phyloP scores from a whole-genome alignment of 139 green algal genomes.

The Coelastrella sp. region DNA sequence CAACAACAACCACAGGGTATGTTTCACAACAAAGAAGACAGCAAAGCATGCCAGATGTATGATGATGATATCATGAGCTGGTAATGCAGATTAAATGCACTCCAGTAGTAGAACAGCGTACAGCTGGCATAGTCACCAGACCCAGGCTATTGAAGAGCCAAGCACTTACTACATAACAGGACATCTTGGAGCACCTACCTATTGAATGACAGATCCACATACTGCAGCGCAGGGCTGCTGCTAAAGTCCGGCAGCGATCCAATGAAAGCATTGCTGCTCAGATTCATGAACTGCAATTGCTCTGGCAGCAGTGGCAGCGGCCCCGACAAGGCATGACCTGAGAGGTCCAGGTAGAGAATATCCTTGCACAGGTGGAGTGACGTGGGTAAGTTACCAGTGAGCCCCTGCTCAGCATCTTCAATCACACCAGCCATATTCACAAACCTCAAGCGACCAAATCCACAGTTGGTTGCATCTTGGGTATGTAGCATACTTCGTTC shows the following conservation, averaged over 20 bases:
- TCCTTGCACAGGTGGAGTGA: not conserved
- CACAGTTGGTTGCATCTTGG: not conserved
- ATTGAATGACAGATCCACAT: constrained; percentile 45
- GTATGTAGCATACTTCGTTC: no score
- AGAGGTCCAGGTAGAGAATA: constrained; percentile 40
- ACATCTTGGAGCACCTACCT: not conserved
- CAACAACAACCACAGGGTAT: no score
- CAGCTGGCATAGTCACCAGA: no score
- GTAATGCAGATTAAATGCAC: no score
- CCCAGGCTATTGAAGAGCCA: not conserved
- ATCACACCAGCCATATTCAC: constrained; percentile 40
- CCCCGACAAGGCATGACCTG: constrained; percentile 27
- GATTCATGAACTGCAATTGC: constrained; percentile 27
- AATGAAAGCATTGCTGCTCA: constrained; percentile 34
- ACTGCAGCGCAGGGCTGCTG: constrained; percentile 5
- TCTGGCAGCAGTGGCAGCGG: constrained; percentile 14
- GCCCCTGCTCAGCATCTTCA: constrained; percentile 16
- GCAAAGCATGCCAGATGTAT: no score
- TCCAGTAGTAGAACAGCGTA: no score
- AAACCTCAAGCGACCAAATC: constrained; percentile 23
- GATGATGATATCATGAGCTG: no score
- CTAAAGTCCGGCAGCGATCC: constrained; percentile 1
- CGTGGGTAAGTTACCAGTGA: constrained; percentile 9
- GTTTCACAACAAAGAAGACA: no score
- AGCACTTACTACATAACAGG: not conserved